Evolutionary conservation across 2,329 filamentous ascomycete species (phyloP).

Genomic region (Cordyceps farinosa): DNA sequence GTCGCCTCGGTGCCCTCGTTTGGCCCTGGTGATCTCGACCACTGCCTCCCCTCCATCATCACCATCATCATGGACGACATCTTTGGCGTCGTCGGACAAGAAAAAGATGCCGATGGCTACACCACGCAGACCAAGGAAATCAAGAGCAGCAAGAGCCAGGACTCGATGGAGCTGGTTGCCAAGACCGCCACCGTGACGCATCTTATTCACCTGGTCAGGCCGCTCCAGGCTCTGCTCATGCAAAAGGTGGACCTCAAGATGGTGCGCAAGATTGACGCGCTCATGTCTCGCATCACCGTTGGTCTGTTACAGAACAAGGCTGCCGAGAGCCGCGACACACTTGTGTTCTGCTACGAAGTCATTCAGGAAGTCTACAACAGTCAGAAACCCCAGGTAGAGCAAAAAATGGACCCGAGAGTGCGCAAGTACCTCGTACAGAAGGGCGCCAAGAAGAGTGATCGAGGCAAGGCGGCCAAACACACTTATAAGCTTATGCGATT

Average conservation of each 20-base stretch:
- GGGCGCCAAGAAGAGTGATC: conserved; percentile 69
- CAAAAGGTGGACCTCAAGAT: conserved; percentile 82
- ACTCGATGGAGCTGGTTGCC: conserved; percentile 91
- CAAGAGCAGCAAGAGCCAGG: conserved; percentile 96
- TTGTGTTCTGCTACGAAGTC: conserved; percentile 95
- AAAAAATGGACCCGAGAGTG: conserved; percentile 58
- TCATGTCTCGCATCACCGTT: conserved; percentile 76
- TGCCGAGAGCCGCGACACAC: conserved; percentile 72
- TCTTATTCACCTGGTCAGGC: conserved; percentile 71
- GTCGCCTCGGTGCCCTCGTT: conserved; percentile 70
- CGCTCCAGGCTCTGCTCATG: conserved; percentile 72
- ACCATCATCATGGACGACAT: conserved; percentile 95
- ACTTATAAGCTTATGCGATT: conserved; percentile 87
- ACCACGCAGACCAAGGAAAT: conserved; percentile 95
- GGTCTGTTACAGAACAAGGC: conserved; percentile 80
- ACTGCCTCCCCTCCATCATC: conserved; percentile 75
- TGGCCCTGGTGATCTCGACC: conserved; percentile 79
- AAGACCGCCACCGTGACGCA: conserved; percentile 73
- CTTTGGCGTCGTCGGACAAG: conserved; percentile 86
- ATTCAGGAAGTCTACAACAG: conserved; percentile 80
- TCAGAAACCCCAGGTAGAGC: conserved; percentile 47
- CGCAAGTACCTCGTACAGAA: conserved; percentile 78
- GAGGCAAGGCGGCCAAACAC: conserved; percentile 71
- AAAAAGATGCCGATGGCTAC: conserved; percentile 96
- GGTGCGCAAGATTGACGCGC: conserved; percentile 84